A percentile compares a stretch with the other conserved stretches of the same genome.
These are phyloP conservation scores for Bertia moriformis DNA, from an alignment of 2,329 filamentous ascomycete species.

Conservation along the genomic window DNA sequence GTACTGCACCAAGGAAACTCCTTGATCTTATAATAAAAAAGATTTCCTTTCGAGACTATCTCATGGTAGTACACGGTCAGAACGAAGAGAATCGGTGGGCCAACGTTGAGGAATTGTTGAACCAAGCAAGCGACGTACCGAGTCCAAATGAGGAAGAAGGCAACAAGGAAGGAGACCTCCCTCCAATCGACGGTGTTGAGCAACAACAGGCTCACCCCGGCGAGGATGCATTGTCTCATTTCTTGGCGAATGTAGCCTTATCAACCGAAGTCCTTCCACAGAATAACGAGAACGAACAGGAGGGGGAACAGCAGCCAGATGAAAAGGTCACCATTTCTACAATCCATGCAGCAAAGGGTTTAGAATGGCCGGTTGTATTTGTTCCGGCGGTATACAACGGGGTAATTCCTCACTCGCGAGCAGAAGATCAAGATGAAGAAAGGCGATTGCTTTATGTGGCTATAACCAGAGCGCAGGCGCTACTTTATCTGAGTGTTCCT, in stretches of 20 bases:
- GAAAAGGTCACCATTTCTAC: slow-evolving; percentile 55
- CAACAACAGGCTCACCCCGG: slow-evolving; percentile 32
- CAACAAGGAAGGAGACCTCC: slow-evolving; percentile 6
- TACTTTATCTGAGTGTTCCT: slow-evolving; percentile 54
- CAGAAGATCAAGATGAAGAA: slow-evolving; percentile 57
- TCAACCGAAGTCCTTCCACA: slow-evolving; percentile 29
- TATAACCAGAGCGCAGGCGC: slow-evolving; percentile 56
- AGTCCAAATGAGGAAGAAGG: slow-evolving; percentile 4
- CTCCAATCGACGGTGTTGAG: slow-evolving; percentile 40
- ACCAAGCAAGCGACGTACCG: slow-evolving; percentile 43
- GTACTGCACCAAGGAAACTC: not conserved
- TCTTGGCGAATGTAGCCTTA: slow-evolving; percentile 56
- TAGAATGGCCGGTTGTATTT: slow-evolving; percentile 64
- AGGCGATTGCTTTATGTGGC: slow-evolving; percentile 55
- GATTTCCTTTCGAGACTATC: slow-evolving; percentile 40
- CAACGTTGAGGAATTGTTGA: slow-evolving; percentile 53
- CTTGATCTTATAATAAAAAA: slow-evolving; percentile 17
- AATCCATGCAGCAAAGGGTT: slow-evolving; percentile 59
- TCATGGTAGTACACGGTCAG: slow-evolving; percentile 40
- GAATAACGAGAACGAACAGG: slow-evolving; percentile 31
- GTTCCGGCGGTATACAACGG: slow-evolving; percentile 57
- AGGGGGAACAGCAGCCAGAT: slow-evolving; percentile 20
- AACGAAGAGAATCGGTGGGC: slow-evolving; percentile 48
- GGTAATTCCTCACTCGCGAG: slow-evolving; percentile 57
- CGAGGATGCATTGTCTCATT: slow-evolving; percentile 32